Percentiles rank a stretch among this genome's conserved stretches.
Conservation (phyloP, 2,329 filamentous ascomycete species). For the Talaromyces rugulosus region DNA sequence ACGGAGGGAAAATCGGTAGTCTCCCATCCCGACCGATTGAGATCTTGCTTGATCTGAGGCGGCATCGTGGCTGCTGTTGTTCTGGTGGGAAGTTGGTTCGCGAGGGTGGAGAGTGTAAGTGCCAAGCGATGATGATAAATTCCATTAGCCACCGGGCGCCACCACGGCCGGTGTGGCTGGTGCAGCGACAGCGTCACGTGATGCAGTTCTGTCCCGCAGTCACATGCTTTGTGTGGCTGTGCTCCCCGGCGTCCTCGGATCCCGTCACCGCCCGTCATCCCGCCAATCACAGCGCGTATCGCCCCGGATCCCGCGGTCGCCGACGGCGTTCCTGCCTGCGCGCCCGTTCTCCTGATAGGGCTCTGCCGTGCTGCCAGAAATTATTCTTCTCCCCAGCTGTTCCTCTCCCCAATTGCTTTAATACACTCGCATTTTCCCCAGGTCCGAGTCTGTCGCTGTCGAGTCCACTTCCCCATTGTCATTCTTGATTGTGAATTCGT, state of each 20-base stretch:
- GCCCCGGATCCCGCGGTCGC: slow-evolving; percentile 2
- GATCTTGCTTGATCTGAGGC: slow-evolving; percentile 90
- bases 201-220: not conserved
- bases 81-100: not conserved
- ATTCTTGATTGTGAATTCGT: not conserved
- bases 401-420: not conserved
- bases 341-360: not conserved
- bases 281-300: slow-evolving; percentile 3
- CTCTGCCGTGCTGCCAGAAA: not conserved
- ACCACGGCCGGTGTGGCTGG: slow-evolving; percentile 1
- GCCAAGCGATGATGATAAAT: not conserved
- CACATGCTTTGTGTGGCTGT: not conserved
- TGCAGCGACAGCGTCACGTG: not conserved
- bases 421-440: not conserved
- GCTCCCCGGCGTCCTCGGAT: slow-evolving; percentile 3
- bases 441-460: not conserved
- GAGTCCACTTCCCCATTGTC: not conserved
- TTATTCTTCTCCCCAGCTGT: not conserved
- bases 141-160: slow-evolving; percentile 4
- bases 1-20: slow-evolving; percentile 54
- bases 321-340: not conserved
- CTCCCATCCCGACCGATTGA: slow-evolving; percentile 95
- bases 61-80: slow-evolving; percentile 54
- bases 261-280: not conserved
- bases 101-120: not conserved